phyloP scores from a whole-genome alignment of 768 basidiomycete species.

The Ephemerocybe angulata region DNA sequence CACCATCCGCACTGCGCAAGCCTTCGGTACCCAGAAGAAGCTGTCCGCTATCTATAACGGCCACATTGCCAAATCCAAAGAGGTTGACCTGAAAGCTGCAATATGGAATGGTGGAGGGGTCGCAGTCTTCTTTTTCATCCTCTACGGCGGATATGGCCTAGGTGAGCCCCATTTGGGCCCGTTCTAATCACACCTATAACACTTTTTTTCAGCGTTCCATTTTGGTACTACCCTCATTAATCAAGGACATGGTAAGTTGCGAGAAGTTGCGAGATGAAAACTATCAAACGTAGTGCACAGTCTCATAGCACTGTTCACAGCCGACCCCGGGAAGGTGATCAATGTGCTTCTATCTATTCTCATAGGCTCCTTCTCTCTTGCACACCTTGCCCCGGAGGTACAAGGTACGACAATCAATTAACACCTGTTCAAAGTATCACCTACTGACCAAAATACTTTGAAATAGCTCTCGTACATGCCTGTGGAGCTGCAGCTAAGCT shows the following conservation, averaged over 20 bases:
- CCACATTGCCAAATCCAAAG: slow-evolving; percentile 44
- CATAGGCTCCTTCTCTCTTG: slow-evolving; percentile 79
- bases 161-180: slow-evolving; percentile 26
- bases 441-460: too few species aligned
- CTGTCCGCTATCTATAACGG: slow-evolving; percentile 57
- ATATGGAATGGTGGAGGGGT: slow-evolving; percentile 52
- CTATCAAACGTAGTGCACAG: too few species aligned
- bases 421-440: too few species aligned
- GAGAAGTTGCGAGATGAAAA: too few species aligned
- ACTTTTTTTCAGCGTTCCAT: slow-evolving; percentile 54
- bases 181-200: background rate
- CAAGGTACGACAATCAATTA: slow-evolving; percentile 41
- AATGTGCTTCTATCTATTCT: slow-evolving; percentile 73
- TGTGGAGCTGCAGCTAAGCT: slow-evolving; percentile 73
- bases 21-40: too few species aligned
- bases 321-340: slow-evolving; percentile 60
- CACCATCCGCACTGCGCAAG: too few species aligned
- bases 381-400: slow-evolving; percentile 71
- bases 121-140: slow-evolving; percentile 68
- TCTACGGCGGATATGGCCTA: slow-evolving; percentile 63
- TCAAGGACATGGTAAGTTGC: slow-evolving; percentile 37
- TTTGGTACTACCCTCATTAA: slow-evolving; percentile 79
- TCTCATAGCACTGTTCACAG: too few species aligned
- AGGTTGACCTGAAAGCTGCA: slow-evolving; percentile 47
- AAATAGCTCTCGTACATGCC: slow-evolving; percentile 58